Percentiles rank a stretch among this genome's conserved stretches.
These are phyloP conservation scores for Candida albicans DNA, from an alignment of 1,139 yeast species.

Conservation along the genomic window DNA sequence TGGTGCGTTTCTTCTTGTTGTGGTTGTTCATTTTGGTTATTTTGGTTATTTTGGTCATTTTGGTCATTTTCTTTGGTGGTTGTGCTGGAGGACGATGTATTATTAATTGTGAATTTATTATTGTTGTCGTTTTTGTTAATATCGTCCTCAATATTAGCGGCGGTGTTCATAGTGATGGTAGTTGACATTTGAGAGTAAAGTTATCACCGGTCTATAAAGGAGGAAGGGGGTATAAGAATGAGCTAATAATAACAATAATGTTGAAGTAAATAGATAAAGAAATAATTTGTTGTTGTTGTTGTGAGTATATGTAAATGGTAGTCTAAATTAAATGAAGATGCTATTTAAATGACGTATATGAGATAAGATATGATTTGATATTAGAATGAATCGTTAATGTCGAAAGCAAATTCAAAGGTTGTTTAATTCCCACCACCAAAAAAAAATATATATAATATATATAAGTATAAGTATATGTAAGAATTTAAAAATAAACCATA, in stretches of 20 bases:
- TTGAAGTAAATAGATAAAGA: background rate
- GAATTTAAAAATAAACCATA: too few species aligned
- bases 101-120: background rate
- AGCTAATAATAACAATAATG: background rate
- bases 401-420: too few species aligned
- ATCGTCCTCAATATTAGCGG: background rate
- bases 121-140: background rate
- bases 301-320: too few species aligned
- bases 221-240: background rate
- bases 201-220: background rate
- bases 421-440: too few species aligned
- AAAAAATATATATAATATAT: too few species aligned
- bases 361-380: too few species aligned
- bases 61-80: slow-evolving; percentile 1
- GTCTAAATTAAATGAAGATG: too few species aligned
- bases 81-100: background rate
- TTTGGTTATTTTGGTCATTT: background rate
- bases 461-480: too few species aligned
- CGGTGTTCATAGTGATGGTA: slow-evolving; percentile 3
- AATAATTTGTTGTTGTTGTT: too few species aligned
- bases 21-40: background rate
- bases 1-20: background rate
- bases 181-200: slow-evolving; percentile 1
- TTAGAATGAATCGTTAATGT: too few species aligned
- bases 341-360: too few species aligned